These are phyloP conservation scores for Herpetospermum pedunculosum DNA, from an alignment of 306 rosid species.

Conservation along the genomic window DNA sequence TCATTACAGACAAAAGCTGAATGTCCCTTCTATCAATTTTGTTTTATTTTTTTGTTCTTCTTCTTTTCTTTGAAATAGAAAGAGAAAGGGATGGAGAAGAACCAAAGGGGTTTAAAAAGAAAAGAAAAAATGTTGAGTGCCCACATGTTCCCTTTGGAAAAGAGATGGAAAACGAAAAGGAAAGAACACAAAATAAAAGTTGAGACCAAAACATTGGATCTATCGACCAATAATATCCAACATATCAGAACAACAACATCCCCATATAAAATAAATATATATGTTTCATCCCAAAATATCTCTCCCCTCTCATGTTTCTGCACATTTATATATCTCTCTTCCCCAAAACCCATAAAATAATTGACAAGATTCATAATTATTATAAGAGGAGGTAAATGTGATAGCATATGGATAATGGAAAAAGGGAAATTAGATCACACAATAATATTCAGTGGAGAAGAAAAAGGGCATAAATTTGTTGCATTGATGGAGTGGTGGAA, in stretches of 20 bases:
- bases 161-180: constrained; percentile 11
- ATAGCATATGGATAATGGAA: neutral
- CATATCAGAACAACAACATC: neutral
- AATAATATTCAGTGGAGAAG: neutral
- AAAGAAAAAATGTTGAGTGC: constrained; percentile 15
- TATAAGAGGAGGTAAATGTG: no score
- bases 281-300: neutral
- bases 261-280: no score
- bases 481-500: neutral
- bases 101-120: neutral
- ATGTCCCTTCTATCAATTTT: constrained; percentile 18
- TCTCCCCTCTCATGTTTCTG: neutral
- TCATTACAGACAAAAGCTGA: constrained; percentile 28
- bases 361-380: neutral
- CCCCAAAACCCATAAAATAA: neutral
- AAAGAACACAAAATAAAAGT: constrained; percentile 10
- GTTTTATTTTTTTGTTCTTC: neutral
- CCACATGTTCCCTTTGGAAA: constrained; percentile 38
- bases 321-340: neutral
- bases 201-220: constrained; percentile 25
- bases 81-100: neutral
- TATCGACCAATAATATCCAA: constrained; percentile 17
- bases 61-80: neutral
- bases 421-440: neutral
- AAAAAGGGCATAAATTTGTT: neutral